phyloP scores from a whole-genome alignment of 176 grass and related monocot genomes.

The Thalia dealbata region DNA sequence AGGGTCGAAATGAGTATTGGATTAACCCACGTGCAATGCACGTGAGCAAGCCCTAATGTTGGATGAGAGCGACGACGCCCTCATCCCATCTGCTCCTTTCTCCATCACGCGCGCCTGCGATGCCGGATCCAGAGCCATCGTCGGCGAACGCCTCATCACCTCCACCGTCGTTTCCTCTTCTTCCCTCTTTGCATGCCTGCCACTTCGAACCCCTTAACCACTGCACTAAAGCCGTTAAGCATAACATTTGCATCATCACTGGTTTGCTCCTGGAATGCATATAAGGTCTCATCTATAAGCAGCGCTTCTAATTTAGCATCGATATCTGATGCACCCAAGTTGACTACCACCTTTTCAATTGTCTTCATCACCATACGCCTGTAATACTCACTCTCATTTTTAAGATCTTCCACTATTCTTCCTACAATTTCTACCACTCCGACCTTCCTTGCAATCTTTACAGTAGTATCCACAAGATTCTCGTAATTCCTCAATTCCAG shows the following conservation, averaged over 20 bases:
- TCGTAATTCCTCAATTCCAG: slow-evolving; percentile 91
- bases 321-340: slow-evolving; percentile 92
- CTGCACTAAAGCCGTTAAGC: slow-evolving; percentile 98
- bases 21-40: too few relatives aligned
- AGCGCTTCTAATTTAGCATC: slow-evolving; percentile 85
- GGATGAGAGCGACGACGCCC: too few relatives aligned
- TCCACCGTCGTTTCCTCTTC: too few relatives aligned
- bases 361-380: slow-evolving; percentile 99
- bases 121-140: too few relatives aligned
- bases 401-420: slow-evolving; percentile 84
- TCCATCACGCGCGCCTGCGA: too few relatives aligned
- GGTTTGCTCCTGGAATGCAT: slow-evolving; percentile 99
- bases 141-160: too few relatives aligned
- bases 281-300: slow-evolving; percentile 91
- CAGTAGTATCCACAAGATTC: slow-evolving; percentile 94
- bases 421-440: slow-evolving; percentile 87
- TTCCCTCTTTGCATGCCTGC: too few relatives aligned
- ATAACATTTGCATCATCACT: slow-evolving; percentile 99
- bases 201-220: too few relatives aligned
- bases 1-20: too few relatives aligned
- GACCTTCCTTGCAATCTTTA: slow-evolving; percentile 93
- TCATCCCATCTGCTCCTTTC: too few relatives aligned
- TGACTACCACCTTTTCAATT: slow-evolving; percentile 93
- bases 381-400: slow-evolving; percentile 93
- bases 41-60: too few relatives aligned